Evolutionary conservation across 805 yeast species (phyloP).

Genomic region (Grigorovia yakushimaensis): DNA sequence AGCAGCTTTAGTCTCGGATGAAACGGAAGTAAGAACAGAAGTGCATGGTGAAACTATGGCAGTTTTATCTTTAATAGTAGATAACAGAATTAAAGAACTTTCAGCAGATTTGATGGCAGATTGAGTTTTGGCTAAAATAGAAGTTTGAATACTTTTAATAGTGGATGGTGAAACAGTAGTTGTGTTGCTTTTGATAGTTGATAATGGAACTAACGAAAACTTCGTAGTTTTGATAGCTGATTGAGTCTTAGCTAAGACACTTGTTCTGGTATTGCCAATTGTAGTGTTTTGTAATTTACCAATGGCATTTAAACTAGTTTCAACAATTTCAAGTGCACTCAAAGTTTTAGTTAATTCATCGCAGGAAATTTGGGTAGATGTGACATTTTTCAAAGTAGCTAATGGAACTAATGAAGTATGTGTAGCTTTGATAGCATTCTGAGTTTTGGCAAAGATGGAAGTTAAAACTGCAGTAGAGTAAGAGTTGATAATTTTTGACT

Average conservation of each 20-base stretch:
- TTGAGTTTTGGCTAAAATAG: not conserved
- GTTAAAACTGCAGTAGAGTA: not conserved
- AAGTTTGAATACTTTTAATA: not conserved
- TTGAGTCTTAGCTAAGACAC: not conserved
- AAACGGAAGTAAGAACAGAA: not conserved
- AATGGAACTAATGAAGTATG: not conserved
- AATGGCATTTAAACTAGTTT: slow-evolving; percentile 3
- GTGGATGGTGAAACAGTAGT: not conserved
- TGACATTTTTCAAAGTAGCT: not conserved
- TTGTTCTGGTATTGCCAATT: not conserved
- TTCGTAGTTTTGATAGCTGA: not conserved
- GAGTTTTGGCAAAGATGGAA: not conserved
- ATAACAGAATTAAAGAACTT: not conserved
- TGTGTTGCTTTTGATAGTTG: not conserved
- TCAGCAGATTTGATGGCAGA: not conserved
- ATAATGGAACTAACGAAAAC: not conserved
- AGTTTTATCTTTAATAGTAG: not conserved
- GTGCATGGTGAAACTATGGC: not conserved
- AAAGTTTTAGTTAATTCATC: not conserved
- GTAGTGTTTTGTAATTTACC: not conserved
- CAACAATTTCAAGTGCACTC: not conserved
- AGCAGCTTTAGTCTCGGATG: not conserved
- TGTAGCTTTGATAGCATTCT: not conserved
- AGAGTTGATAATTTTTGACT: not conserved
- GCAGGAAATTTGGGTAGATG: not conserved